These are phyloP conservation scores for Mimosa pudica DNA, from an alignment of 306 rosid genomes.

Conservation along the genomic window DNA sequence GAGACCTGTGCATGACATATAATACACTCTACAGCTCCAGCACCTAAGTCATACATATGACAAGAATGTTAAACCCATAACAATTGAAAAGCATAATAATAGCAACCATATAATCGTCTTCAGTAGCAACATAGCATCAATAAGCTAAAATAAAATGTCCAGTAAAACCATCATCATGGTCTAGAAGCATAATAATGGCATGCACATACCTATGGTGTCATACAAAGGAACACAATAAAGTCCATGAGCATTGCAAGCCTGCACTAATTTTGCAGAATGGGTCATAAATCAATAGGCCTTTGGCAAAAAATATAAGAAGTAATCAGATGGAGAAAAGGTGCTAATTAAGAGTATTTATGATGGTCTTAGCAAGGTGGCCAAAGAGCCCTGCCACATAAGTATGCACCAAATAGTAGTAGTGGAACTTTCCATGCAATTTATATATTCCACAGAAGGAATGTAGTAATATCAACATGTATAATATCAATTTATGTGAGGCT, in stretches of 20 bases:
- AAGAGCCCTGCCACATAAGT: conserved; percentile 19
- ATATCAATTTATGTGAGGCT: not conserved
- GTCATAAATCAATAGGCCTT: conserved; percentile 3
- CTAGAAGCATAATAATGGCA: conserved; percentile 31
- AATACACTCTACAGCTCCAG: conserved; percentile 84
- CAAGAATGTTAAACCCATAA: conserved; percentile 33
- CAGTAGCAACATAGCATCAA: conserved; percentile 20
- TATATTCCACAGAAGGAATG: conserved; percentile 14
- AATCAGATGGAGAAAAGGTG: conserved; percentile 17
- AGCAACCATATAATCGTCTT: conserved; percentile 9
- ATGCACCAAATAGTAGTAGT: conserved; percentile 14
- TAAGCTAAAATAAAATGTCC: conserved; percentile 13
- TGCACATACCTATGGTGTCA: conserved; percentile 80
- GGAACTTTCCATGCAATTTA: not conserved
- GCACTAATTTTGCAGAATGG: conserved; percentile 42
- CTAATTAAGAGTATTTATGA: conserved; percentile 13
- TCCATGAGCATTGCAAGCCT: conserved; percentile 98
- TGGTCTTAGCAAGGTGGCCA: conserved; percentile 1
- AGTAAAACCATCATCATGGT: conserved; percentile 17
- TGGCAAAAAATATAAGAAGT: too few relatives aligned
- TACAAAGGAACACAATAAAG: conserved; percentile 94
- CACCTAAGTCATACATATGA: conserved; percentile 59
- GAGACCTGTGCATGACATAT: conserved; percentile 82
- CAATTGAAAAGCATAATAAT: not conserved
- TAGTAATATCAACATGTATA: not conserved